Conservation (phyloP, 352 stramenopile species). For the Elongisporangium undulatum region DNA sequence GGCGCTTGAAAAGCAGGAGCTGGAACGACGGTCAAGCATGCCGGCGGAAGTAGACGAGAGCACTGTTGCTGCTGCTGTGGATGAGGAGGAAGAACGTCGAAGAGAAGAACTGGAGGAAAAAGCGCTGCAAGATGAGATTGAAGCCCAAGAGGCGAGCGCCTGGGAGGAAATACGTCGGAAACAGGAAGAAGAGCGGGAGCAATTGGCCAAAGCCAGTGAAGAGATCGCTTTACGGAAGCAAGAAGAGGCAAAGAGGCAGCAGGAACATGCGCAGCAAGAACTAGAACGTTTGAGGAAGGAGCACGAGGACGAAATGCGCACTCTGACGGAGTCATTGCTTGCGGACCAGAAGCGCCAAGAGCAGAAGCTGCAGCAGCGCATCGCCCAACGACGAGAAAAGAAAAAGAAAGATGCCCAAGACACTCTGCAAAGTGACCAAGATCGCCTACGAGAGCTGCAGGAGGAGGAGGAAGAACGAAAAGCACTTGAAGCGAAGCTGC, state of each 20-base stretch:
- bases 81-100: constrained; percentile 2
- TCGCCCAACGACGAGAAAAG: constrained; percentile 37
- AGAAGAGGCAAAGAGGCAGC: constrained; percentile 27
- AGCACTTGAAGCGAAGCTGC: constrained; percentile 26
- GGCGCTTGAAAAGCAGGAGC: constrained; percentile 6
- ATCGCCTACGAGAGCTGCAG: constrained; percentile 15
- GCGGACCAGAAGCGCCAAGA: constrained; percentile 62
- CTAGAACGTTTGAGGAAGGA: constrained; percentile 47
- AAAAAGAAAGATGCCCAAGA: constrained; percentile 28
- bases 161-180: constrained; percentile 29
- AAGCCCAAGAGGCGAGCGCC: constrained; percentile 25
- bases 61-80: not conserved
- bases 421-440: constrained; percentile 13
- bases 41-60: constrained; percentile 9
- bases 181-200: constrained; percentile 33
- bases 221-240: constrained; percentile 23
- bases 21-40: constrained; percentile 4
- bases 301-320: constrained; percentile 50
- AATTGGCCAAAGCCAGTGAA: constrained; percentile 16
- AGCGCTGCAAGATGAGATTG: constrained; percentile 29
- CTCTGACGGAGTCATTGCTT: constrained; percentile 34
- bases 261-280: constrained; percentile 46
- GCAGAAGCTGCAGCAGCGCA: constrained; percentile 60
- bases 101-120: constrained; percentile 25
- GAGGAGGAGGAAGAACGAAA: constrained; percentile 33